These are phyloP conservation scores for Rhizopus stolonifer DNA, from an alignment of 371 early-diverging fungal species.

Conservation along the genomic window DNA sequence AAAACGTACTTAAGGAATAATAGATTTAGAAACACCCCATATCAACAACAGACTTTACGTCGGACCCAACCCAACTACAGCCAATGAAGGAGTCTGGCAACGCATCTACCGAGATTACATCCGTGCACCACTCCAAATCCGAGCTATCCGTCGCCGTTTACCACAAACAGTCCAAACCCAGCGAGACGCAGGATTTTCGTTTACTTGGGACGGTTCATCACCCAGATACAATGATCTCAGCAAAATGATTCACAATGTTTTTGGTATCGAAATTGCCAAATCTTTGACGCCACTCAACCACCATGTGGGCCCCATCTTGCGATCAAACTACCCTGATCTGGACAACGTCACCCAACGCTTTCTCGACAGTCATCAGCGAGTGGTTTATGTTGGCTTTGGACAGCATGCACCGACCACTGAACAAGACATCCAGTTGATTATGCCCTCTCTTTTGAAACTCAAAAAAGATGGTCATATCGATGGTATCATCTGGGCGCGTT, in stretches of 20 bases:
- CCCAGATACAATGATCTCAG: slow-evolving; percentile 1
- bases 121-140: background rate
- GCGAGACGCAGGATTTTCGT: background rate
- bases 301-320: slow-evolving; percentile 30
- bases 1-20: background rate
- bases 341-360: slow-evolving; percentile 7
- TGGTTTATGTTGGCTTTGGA: slow-evolving; percentile 41
- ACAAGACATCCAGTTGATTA: slow-evolving; percentile 14
- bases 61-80: slow-evolving; percentile 9
- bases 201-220: background rate
- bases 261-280: slow-evolving; percentile 31
- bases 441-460: slow-evolving; percentile 14
- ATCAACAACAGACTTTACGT: slow-evolving; percentile 12
- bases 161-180: background rate
- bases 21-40: slow-evolving; percentile 20
- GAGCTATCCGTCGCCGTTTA: background rate
- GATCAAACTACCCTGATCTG: slow-evolving; percentile 17
- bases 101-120: slow-evolving; percentile 1
- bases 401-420: slow-evolving; percentile 12
- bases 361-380: slow-evolving; percentile 15
- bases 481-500: slow-evolving; percentile 35
- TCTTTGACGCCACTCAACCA: slow-evolving; percentile 27
- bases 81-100: background rate
- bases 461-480: slow-evolving; percentile 21
- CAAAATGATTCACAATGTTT: slow-evolving; percentile 25